Percentiles rank a stretch among this genome's conserved stretches.
phyloP scores from a whole-genome alignment of 2,329 filamentous ascomycete genomes.

The Sphaerulina populicola region DNA sequence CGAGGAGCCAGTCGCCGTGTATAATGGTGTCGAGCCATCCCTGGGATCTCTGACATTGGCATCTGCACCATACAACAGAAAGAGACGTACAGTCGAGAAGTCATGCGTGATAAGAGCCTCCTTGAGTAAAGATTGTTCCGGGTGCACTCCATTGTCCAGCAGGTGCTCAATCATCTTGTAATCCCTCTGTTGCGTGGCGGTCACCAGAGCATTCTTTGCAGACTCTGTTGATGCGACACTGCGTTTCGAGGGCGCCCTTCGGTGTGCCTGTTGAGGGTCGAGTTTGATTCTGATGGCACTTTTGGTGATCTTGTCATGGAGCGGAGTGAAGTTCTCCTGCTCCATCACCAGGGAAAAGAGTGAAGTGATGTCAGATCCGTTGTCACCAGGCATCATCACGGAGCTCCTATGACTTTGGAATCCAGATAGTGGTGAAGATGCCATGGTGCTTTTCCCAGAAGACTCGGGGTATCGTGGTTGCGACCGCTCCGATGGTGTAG shows the following conservation, averaged over 20 bases:
- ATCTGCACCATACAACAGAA: conserved; percentile 54
- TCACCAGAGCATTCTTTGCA: conserved; percentile 37
- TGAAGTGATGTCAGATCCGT: conserved; percentile 19
- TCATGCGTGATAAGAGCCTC: conserved; percentile 25
- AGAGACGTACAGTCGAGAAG: conserved; percentile 40
- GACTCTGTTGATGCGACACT: conserved; percentile 25
- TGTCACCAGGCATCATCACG: conserved; percentile 8
- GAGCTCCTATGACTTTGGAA: conserved; percentile 16
- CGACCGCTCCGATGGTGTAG: background rate
- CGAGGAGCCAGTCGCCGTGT: conserved; percentile 39
- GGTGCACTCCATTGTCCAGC: conserved; percentile 23
- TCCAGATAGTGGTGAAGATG: conserved; percentile 3
- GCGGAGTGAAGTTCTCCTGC: conserved; percentile 22
- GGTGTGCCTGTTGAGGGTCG: conserved; percentile 20
- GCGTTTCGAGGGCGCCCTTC: conserved; percentile 18
- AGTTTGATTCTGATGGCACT: conserved; percentile 45
- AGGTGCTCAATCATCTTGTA: conserved; percentile 26
- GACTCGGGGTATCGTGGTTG: conserved; percentile 5
- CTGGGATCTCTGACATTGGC: conserved; percentile 49
- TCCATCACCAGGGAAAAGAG: conserved; percentile 15
- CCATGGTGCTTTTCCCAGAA: conserved; percentile 10
- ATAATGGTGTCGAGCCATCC: conserved; percentile 55
- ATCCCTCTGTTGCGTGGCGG: conserved; percentile 25
- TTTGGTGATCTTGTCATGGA: conserved; percentile 37
- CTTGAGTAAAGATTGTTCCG: conserved; percentile 18